Evolutionary conservation across 352 stramenopile genomes (phyloP), one percentile per base, ranked within the genome.

Genomic region (Phytophthora tentaculata): DNA sequence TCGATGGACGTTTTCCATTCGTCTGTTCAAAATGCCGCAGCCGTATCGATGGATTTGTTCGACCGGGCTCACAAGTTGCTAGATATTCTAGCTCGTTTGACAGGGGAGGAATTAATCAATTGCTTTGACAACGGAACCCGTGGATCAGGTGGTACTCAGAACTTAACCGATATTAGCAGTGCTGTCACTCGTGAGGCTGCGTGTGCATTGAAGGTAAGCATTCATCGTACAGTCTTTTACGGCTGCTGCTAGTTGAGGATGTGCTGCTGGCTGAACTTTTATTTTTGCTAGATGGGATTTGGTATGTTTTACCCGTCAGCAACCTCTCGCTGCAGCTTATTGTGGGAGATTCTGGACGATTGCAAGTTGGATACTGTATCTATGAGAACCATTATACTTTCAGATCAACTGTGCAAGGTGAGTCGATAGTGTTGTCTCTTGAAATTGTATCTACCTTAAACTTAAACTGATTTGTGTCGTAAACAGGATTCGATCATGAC

Each of bases 281-380:
- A n/a, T n/a, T 53, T 50, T 56, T 23, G 39, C 35, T 49, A 89
- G 80, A 73, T 86, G 50, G 80, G 81, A 14, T 90, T 90, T 47
- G 49, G 43, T 14, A 37, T 60, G 17, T 90, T 90, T 61, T 89
- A 88, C 44, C 78, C 78, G 0, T 50, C 70, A 29, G 48, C 24
- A 39, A 3, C 16, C 9, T 37, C 68, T 17, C 54, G 56, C 32
- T 61, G 48, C 49, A 59, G 43, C 14, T 41, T 76, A 61, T 17
- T 77, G 4, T 68, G 70, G 56, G 47, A 74, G 9, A 56, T 77
- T 49, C 22, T 69, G 5, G 24, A 61, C 19, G 61, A 68, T 45
- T 64, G 52, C 47, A 65, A 64, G 45, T 12, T 56, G 1, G 14
- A 61, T 2, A 17, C 28, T 3, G 61, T 47, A 22, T 72, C 70